Evolutionary conservation across 306 rosid species (phyloP), one percentile per base, ranked within the genome.

Genomic region (Gleditsia sinensis): DNA sequence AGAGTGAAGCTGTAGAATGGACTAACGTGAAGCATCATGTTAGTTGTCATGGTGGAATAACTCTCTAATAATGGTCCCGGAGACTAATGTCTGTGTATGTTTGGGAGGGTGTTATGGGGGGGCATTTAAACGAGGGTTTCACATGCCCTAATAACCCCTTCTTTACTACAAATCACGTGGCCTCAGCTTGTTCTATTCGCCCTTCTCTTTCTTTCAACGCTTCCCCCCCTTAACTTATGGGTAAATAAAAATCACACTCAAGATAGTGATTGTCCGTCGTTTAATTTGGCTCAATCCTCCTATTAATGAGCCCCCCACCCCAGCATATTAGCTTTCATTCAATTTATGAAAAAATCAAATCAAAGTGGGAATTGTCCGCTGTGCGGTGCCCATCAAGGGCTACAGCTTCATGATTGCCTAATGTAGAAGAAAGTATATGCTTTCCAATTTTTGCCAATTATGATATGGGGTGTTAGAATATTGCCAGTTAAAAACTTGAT

Each of bases 141-240:
- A 88, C 96, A 82, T 93, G 96, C 80, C 89, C 83, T 84, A 81
- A 81, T 84, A 81, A 69, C 84, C 88, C 88, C 51, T 63, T 64
- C 79, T 67, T 77, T 71, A 67, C 93, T 85, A 90, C 96, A 90
- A 82, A 81, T 84, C 95, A 93, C 91, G 89, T 88, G 96, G 69
- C 71, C 62, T 78, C 73, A 36, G 24, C 21, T 72, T 60, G 20
- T 61, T 76, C 77, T 60, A 55, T 67, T 87, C 45, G 21, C 74
- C 34, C 58, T 42, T 42, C 68, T 55, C 74, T 71, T 48, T 72
- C 61, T 17, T 64, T 64, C 27, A 24, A 17, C 43, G 7, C 43
- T 37, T 20, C 50, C 46, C 25, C 23, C 21, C 1, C 58, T 65
- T 54, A 33, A 28, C 51, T 27, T 57, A 3, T 13, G 45, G 56